Evolutionary conservation across 768 basidiomycete genomes (phyloP).

Genomic region (Rhizopogon vesiculosus): DNA sequence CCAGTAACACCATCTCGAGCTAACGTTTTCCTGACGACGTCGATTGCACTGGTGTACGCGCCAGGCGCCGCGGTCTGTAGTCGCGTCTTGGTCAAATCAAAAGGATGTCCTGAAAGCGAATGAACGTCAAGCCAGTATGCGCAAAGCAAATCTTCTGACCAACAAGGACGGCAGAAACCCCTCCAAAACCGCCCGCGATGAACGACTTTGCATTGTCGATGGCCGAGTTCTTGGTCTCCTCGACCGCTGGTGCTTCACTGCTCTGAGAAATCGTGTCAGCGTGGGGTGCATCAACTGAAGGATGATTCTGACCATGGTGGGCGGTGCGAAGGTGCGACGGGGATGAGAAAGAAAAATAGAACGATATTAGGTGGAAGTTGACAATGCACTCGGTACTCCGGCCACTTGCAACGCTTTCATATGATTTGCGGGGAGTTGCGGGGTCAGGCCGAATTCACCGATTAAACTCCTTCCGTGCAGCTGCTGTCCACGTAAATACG

Average conservation of each 20-base stretch:
- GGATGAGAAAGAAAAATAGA: constrained; percentile 2
- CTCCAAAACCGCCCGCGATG: constrained; percentile 91
- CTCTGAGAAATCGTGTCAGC: constrained; percentile 17
- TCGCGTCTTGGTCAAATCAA: constrained; percentile 95
- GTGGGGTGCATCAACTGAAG: not conserved
- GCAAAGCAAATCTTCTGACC: constrained; percentile 44
- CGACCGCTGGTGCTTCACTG: constrained; percentile 15
- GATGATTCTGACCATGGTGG: constrained; percentile 21
- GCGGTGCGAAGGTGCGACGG: constrained; percentile 2
- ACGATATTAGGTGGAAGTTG: not conserved
- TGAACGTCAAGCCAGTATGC: constrained; percentile 4
- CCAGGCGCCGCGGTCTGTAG: constrained; percentile 90
- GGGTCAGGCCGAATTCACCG: constrained; percentile 3
- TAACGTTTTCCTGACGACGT: constrained; percentile 88
- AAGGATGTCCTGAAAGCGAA: constrained; percentile 75
- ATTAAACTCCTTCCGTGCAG: constrained; percentile 5
- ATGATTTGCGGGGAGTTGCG: constrained; percentile 24
- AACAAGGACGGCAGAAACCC: constrained; percentile 81
- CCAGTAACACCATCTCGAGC: constrained; percentile 89
- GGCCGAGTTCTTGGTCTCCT: constrained; percentile 23
- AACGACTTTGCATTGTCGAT: constrained; percentile 70
- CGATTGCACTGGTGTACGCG: constrained; percentile 85
- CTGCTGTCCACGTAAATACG: too few relatives aligned
- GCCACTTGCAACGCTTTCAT: constrained; percentile 13
- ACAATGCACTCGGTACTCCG: constrained; percentile 5